phyloP scores from a whole-genome alignment of 805 yeast species.

The Starmerella apis region DNA sequence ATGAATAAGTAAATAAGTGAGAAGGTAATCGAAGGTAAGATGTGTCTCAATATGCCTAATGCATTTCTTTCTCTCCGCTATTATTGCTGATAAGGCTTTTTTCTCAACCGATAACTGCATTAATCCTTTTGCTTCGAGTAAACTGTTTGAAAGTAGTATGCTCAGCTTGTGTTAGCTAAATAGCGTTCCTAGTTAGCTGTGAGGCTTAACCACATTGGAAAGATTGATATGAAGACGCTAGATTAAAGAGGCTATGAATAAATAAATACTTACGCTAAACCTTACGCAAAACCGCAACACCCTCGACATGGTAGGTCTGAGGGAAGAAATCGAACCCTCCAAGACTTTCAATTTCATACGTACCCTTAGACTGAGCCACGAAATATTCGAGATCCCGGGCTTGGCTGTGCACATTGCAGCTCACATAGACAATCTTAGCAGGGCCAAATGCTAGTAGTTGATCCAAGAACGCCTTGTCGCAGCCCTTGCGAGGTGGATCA shows the following conservation, averaged over 20 bases:
- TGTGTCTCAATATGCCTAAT: too few species aligned
- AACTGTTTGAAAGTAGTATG: too few species aligned
- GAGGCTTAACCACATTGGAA: too few species aligned
- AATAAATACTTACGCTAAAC: background rate
- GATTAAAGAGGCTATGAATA: background rate
- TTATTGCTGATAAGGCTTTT: too few species aligned
- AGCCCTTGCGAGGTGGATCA: conserved; percentile 97
- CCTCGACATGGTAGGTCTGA: conserved; percentile 85
- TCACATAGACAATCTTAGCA: conserved; percentile 79
- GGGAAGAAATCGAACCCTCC: conserved; percentile 97
- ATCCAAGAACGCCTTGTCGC: conserved; percentile 76
- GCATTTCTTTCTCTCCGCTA: too few species aligned
- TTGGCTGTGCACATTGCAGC: conserved; percentile 96
- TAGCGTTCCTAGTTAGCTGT: too few species aligned
- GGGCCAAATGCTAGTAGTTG: conserved; percentile 80
- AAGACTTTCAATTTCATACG: conserved; percentile 64
- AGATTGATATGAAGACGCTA: too few species aligned
- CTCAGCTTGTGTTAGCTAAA: too few species aligned
- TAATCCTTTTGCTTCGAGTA: too few species aligned
- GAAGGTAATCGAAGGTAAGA: too few species aligned
- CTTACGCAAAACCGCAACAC: conserved; percentile 56
- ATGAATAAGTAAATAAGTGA: too few species aligned
- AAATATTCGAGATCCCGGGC: conserved; percentile 88
- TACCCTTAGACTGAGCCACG: conserved; percentile 39
- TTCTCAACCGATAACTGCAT: too few species aligned